Base-by-base conservation (phyloP, 768 basidiomycete species). In the Boletus rubescentipes region DNA sequence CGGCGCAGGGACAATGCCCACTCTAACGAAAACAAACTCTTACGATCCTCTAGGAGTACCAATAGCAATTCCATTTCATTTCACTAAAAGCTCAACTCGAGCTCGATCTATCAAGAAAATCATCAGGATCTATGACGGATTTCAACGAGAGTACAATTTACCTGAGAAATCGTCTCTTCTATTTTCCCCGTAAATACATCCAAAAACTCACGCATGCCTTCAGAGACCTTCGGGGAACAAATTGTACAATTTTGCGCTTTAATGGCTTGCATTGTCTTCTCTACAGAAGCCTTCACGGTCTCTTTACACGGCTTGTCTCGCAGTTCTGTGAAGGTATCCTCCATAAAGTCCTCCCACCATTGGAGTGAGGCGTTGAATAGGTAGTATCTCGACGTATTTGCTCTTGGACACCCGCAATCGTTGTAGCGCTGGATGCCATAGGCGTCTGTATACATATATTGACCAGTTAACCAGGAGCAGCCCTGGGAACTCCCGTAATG, bases 141-240 rank as follows among this genome's bases (percentile, higher is more conserved):
- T 11, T 18, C 2, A 14, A 12, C 0, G 9, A 8, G 26, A 2
- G 4, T 5, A 21, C 2, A 12, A 34, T 52, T 31, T 41, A 58
- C 66, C 48, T 51, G 20, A 32, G 54, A 44, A 37, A 58, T 46
- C 20, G n/a, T n/a, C n/a, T n/a, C n/a, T n/a, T n/a, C n/a, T n/a
- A n/a, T n/a, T n/a, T n/a, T n/a, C n/a, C n/a, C 42, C 18, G 12
- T 11, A 15, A 65, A 42, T 16, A 65, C 18, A 0, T 42, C 47
- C 6, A 37, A 12, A 21, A 66, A 59, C 9, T 52, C 49, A 5
- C 31, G 55, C 63, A 63, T 60, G 4, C 57, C 62, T 8, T 35
- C 49, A 5, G 31, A 5, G 14, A 65, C 15, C 15, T 4, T 35
- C 1, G 39, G 9, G 9, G 47, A 54, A 36, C 58, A 61, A 35